These are phyloP conservation scores for Microthyrium microscopicum DNA, from an alignment of 2,329 filamentous ascomycete species.

Conservation along the genomic window DNA sequence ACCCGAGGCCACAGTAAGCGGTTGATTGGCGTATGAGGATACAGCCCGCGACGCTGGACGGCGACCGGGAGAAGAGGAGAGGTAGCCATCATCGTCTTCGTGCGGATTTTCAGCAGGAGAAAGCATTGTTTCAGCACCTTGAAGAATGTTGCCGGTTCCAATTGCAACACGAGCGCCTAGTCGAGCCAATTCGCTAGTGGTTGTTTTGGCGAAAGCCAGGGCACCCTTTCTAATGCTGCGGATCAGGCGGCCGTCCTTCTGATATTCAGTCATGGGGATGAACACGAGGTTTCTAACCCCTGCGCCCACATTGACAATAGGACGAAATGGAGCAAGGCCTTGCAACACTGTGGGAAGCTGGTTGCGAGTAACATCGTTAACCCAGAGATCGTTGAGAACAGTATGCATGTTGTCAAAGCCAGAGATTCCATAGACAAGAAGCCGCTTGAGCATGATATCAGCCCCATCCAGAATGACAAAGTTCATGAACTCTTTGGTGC, in stretches of 20 bases:
- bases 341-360: conserved; percentile 81
- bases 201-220: conserved; percentile 77
- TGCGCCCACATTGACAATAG: conserved; percentile 76
- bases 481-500: conserved; percentile 97
- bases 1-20: conserved; percentile 73
- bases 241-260: conserved; percentile 82
- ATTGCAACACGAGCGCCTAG: conserved; percentile 88
- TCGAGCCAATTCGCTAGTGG: conserved; percentile 84
- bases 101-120: conserved; percentile 28
- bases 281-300: conserved; percentile 76
- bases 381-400: conserved; percentile 91
- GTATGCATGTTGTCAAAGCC: conserved; percentile 84
- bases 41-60: conserved; percentile 62
- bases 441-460: conserved; percentile 69
- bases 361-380: conserved; percentile 75
- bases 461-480: conserved; percentile 85
- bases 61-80: conserved; percentile 28
- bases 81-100: conserved; percentile 40
- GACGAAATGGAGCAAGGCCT: conserved; percentile 76
- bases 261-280: conserved; percentile 81
- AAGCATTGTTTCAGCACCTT: conserved; percentile 73
- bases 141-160: conserved; percentile 82
- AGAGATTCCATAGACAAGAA: conserved; percentile 80
- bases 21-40: conserved; percentile 86
- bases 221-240: conserved; percentile 87